Evolutionary conservation across 2,329 filamentous ascomycete species (phyloP).

Genomic region (Acarospora socialis): DNA sequence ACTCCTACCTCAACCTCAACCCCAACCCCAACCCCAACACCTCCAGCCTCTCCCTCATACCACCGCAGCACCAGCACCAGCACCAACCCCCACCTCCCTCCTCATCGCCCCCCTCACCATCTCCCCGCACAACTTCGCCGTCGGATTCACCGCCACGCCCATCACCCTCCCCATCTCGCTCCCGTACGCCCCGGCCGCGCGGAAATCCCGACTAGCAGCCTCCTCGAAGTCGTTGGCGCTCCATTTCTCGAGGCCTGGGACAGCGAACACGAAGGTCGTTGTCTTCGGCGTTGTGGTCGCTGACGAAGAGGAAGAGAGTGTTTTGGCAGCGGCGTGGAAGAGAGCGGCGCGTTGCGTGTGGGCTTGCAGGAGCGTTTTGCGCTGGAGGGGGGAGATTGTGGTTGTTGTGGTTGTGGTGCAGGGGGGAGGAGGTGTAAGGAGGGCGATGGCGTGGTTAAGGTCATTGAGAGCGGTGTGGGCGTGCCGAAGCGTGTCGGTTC

Average conservation of each 20-base stretch:
- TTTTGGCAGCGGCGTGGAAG: conserved; percentile 45
- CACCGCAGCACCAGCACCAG: no score
- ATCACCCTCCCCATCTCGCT: conserved; percentile 51
- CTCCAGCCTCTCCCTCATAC: no score
- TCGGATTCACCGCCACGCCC: conserved; percentile 52
- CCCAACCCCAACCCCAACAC: no score
- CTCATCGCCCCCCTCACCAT: conserved; percentile 57
- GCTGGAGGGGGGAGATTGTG: conserved; percentile 48
- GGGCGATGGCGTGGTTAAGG: conserved; percentile 42
- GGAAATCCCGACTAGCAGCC: conserved; percentile 48
- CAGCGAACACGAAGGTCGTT: conserved; percentile 26
- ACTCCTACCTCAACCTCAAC: no score
- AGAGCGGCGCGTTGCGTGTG: conserved; percentile 58
- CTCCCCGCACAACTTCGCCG: conserved; percentile 53
- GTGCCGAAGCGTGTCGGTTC: no score
- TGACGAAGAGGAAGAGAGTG: no score
- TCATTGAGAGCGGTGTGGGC: conserved; percentile 39
- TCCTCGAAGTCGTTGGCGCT: conserved; percentile 44
- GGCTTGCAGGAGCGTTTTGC: conserved; percentile 52
- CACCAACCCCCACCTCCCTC: conserved; percentile 34
- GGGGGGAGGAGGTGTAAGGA: conserved; percentile 41
- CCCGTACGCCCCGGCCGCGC: conserved; percentile 49
- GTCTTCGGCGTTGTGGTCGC: conserved; percentile 22
- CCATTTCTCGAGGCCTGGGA: conserved; percentile 33
- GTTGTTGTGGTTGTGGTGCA: conserved; percentile 43